Evolutionary conservation across 805 yeast genomes (phyloP).

Genomic region (Danielia oregonensis): DNA sequence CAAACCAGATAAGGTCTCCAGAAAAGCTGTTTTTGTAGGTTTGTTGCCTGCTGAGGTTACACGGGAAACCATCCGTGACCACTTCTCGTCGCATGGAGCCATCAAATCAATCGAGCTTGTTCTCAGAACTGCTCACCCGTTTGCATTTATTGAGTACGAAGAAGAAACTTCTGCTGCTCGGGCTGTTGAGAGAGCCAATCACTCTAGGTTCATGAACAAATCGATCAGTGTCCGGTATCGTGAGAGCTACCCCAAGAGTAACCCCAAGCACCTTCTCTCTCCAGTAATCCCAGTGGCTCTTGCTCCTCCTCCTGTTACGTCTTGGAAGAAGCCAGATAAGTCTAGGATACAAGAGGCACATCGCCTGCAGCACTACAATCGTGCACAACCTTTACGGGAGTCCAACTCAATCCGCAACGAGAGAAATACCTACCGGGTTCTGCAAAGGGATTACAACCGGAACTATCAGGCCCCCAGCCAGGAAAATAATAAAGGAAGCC

Average conservation of each 20-base stretch:
- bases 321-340: constrained; percentile 26
- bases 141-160: constrained; percentile 70
- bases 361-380: too few relatives aligned
- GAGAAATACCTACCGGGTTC: too few relatives aligned
- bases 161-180: constrained; percentile 75
- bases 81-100: constrained; percentile 67
- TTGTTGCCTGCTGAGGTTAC: constrained; percentile 57
- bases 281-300: constrained; percentile 31
- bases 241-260: constrained; percentile 39
- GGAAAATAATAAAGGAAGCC: too few relatives aligned
- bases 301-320: constrained; percentile 82
- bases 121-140: constrained; percentile 47
- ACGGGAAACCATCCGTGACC: constrained; percentile 49
- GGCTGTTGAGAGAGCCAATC: constrained; percentile 84
- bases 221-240: constrained; percentile 85
- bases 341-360: too few relatives aligned
- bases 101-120: constrained; percentile 55
- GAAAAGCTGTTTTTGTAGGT: constrained; percentile 83
- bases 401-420: too few relatives aligned
- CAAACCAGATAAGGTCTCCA: constrained; percentile 60
- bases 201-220: constrained; percentile 64
- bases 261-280: constrained; percentile 25
- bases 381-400: too few relatives aligned
- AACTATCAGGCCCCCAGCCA: too few relatives aligned
- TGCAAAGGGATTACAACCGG: too few relatives aligned